These are phyloP conservation scores for Podaxis sp. DNA, from an alignment of 768 basidiomycete genomes.

Conservation along the genomic window DNA sequence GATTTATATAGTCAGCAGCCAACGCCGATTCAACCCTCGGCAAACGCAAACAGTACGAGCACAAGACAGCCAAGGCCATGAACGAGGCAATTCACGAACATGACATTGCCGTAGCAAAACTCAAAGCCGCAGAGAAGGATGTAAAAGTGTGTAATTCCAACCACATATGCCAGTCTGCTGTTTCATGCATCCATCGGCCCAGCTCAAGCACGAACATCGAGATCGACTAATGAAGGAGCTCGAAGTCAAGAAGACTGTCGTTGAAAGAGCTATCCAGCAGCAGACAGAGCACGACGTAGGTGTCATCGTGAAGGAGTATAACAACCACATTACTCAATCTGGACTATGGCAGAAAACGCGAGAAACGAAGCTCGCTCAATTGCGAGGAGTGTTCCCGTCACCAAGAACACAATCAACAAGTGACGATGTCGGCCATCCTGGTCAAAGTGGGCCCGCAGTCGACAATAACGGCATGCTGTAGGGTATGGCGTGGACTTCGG, in stretches of 20 bases:
- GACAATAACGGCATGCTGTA: not conserved
- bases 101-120: conserved; percentile 39
- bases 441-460: not conserved
- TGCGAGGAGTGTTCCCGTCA: not conserved
- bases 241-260: conserved; percentile 33
- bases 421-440: not conserved
- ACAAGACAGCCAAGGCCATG: conserved; percentile 39
- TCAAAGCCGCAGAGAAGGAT: conserved; percentile 38
- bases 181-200: not conserved
- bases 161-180: not conserved
- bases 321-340: not conserved
- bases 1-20: conserved; percentile 8
- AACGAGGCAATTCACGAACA: conserved; percentile 51
- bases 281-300: conserved; percentile 12
- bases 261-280: conserved; percentile 29
- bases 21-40: conserved; percentile 20
- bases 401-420: not conserved
- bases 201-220: not conserved
- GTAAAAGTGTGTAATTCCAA: conserved; percentile 29
- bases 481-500: not conserved
- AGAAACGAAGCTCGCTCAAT: not conserved
- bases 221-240: not conserved
- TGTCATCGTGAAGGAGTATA: not conserved
- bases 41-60: conserved; percentile 47
- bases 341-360: not conserved